Evolutionary conservation across 2,329 filamentous ascomycete species (phyloP).

Genomic region (Claviceps cyperi): DNA sequence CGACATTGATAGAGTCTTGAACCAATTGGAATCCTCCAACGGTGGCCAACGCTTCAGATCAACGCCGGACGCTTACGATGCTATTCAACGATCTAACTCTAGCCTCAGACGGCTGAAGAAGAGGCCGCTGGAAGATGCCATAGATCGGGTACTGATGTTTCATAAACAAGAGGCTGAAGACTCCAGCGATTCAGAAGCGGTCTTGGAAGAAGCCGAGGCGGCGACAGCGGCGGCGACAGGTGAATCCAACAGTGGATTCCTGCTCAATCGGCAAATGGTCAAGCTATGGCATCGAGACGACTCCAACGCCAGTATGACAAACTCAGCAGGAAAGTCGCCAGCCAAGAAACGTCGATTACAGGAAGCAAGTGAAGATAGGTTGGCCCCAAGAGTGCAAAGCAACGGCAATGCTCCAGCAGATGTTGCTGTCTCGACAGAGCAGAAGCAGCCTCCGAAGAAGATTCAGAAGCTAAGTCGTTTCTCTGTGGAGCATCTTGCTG

Average conservation of each 20-base stretch:
- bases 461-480: constrained; percentile 16
- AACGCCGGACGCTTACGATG: constrained; percentile 54
- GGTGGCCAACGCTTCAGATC: constrained; percentile 27
- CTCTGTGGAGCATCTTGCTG: constrained; percentile 15
- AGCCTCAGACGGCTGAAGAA: constrained; percentile 73
- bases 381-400: constrained; percentile 3
- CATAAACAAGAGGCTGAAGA: constrained; percentile 50
- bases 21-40: constrained; percentile 56
- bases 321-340: constrained; percentile 11
- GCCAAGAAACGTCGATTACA: constrained; percentile 21
- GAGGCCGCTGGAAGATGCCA: constrained; percentile 65
- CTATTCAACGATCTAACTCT: constrained; percentile 75
- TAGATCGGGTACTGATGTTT: constrained; percentile 66
- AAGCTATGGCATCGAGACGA: constrained; percentile 22
- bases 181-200: constrained; percentile 36
- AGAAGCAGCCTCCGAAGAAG: constrained; percentile 18
- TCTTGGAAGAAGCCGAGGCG: constrained; percentile 28
- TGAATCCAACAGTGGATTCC: constrained; percentile 21
- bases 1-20: constrained; percentile 66
- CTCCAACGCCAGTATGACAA: constrained; percentile 3
- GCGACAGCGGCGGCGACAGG: constrained; percentile 14
- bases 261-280: constrained; percentile 28
- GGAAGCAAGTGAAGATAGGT: constrained; percentile 13
- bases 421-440: constrained; percentile 7
- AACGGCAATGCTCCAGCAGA: background rate